Evolutionary conservation across 495 filamentous ascomycete species (phyloP).

Genomic region (Podospora pseudocomata): DNA sequence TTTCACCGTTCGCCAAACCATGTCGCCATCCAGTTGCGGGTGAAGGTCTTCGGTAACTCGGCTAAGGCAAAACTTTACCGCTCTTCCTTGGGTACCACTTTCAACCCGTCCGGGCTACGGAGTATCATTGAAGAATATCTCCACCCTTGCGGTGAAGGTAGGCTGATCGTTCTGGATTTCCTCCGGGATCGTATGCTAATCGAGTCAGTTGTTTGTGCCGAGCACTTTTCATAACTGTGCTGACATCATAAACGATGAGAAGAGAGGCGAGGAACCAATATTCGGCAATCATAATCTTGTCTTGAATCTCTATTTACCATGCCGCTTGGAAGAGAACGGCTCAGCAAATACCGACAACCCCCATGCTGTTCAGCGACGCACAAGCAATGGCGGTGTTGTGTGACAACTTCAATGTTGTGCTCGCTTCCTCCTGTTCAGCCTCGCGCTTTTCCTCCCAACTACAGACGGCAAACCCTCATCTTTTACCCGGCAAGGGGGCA

Average conservation of each 20-base stretch:
- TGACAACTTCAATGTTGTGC: neutral
- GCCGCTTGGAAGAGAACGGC: neutral
- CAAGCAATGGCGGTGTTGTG: neutral
- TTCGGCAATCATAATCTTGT: neutral
- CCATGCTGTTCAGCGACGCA: neutral
- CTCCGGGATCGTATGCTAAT: neutral
- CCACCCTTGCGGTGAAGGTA: neutral
- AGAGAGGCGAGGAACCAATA: neutral
- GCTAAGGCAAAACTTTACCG: neutral
- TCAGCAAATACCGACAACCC: neutral
- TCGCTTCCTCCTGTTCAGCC: neutral
- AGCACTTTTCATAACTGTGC: neutral
- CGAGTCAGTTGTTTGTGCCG: neutral
- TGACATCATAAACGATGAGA: neutral
- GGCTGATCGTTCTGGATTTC: neutral
- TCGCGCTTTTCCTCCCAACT: neutral
- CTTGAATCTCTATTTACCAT: neutral
- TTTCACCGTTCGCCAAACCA: neutral
- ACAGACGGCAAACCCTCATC: neutral
- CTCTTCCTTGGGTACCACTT: neutral
- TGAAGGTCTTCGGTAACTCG: neutral
- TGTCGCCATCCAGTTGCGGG: neutral
- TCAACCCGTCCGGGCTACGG: neutral
- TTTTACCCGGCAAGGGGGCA: neutral
- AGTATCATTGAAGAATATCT: neutral